Conservation (phyloP, 2,329 filamentous ascomycete genomes). For the Colletotrichum caudatum region DNA sequence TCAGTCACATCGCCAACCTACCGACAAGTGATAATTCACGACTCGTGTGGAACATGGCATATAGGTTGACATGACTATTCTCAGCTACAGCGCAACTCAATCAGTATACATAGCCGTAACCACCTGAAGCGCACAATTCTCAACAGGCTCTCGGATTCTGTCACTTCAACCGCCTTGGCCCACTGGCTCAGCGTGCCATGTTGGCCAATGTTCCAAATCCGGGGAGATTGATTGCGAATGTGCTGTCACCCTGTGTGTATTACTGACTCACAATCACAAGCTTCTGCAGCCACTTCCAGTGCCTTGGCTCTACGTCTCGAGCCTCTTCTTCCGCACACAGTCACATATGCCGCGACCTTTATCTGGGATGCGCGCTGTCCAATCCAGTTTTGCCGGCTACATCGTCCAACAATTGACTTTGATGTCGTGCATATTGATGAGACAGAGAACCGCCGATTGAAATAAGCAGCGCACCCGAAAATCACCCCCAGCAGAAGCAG, state of each 20-base stretch:
- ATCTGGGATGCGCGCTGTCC: too few species aligned
- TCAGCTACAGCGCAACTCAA: not conserved
- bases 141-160: not conserved
- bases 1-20: not conserved
- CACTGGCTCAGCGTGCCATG: too few species aligned
- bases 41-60: not conserved
- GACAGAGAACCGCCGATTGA: not conserved
- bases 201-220: not conserved
- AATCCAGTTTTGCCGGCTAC: not conserved
- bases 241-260: not conserved
- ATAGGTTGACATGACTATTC: not conserved
- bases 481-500: not conserved
- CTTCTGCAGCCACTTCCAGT: not conserved
- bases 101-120: not conserved
- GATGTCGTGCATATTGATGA: not conserved
- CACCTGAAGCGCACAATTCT: not conserved
- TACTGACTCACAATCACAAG: not conserved
- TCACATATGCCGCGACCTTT: not conserved
- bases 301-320: not conserved
- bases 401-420: not conserved
- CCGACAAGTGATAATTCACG: not conserved
- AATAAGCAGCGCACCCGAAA: not conserved
- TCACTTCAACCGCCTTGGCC: not conserved
- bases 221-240: too few species aligned
- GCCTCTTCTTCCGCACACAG: not conserved